Evolutionary conservation across 78 protist genomes (phyloP).

Genomic region (Fonticula alba): DNA sequence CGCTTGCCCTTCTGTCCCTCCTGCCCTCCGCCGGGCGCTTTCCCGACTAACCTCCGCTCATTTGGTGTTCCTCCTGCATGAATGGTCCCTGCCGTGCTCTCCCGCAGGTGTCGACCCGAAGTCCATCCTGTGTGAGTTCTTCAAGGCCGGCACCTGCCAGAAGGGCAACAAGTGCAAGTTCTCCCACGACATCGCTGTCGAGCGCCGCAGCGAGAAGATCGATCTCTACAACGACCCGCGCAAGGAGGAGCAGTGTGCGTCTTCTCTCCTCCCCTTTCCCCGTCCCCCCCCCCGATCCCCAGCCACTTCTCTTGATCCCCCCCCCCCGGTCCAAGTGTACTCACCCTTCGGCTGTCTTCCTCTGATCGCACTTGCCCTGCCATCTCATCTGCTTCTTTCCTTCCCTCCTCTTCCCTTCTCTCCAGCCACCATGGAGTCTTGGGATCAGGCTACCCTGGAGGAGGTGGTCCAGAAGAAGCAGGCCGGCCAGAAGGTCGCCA

Average conservation of each 20-base stretch:
- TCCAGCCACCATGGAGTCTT: slow-evolving; percentile 32
- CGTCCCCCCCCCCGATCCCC: not conserved
- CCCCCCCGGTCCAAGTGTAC: not conserved
- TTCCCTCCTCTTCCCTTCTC: not conserved
- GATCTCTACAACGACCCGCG: slow-evolving; percentile 11
- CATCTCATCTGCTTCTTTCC: not conserved
- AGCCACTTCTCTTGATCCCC: not conserved
- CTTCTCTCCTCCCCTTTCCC: not conserved
- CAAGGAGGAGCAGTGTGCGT: not conserved
- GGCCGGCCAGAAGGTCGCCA: slow-evolving; percentile 8
- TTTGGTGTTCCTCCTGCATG: too few relatives aligned
- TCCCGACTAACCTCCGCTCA: too few relatives aligned
- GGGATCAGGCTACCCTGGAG: slow-evolving; percentile 51
- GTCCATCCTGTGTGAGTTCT: slow-evolving; percentile 50
- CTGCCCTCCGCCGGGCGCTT: too few relatives aligned
- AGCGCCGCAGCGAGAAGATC: slow-evolving; percentile 24
- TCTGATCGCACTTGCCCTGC: not conserved
- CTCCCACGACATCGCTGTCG: slow-evolving; percentile 39
- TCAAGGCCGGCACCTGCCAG: slow-evolving; percentile 40
- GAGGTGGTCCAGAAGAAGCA: slow-evolving; percentile 36
- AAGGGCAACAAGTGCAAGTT: slow-evolving; percentile 61
- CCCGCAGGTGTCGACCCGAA: slow-evolving; percentile 62
- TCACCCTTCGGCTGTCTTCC: not conserved
- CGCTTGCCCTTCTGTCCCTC: too few relatives aligned
- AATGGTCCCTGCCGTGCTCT: too few relatives aligned